Evolutionary conservation across 176 grass and related monocot species (phyloP).

Genomic region (Pharus latifolius): DNA sequence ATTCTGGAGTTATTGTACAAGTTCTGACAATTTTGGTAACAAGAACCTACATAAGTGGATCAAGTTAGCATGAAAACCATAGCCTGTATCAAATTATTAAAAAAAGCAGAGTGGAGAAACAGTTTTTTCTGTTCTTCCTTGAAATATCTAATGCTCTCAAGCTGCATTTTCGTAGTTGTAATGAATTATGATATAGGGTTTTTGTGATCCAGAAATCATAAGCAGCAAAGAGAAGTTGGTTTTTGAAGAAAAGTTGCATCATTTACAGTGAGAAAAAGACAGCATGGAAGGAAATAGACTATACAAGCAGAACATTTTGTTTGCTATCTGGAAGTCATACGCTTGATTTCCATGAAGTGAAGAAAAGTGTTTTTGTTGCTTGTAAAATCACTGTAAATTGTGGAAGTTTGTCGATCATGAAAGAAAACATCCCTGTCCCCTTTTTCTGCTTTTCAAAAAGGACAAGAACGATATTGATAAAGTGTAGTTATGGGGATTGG

Average conservation of each 20-base stretch:
- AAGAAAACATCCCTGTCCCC: background rate
- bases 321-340: background rate
- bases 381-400: background rate
- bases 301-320: background rate
- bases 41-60: conserved; percentile 15
- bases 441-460: background rate
- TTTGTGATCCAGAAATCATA: background rate
- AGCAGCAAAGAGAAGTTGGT: background rate
- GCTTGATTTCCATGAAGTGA: background rate
- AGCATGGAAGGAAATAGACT: background rate
- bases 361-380: background rate
- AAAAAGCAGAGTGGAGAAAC: conserved; percentile 9
- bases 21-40: conserved; percentile 12
- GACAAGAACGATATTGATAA: background rate
- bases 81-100: background rate
- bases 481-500: background rate
- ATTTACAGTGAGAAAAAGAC: background rate
- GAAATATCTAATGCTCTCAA: background rate
- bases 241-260: background rate
- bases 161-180: background rate
- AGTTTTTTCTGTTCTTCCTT: background rate
- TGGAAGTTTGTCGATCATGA: background rate
- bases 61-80: background rate
- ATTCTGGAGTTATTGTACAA: background rate
- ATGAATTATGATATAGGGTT: background rate